A percentile compares a stretch with the other conserved stretches of the same genome.
Conservation (phyloP, 2,329 filamentous ascomycete genomes). For the Dactylella cylindrospora region DNA sequence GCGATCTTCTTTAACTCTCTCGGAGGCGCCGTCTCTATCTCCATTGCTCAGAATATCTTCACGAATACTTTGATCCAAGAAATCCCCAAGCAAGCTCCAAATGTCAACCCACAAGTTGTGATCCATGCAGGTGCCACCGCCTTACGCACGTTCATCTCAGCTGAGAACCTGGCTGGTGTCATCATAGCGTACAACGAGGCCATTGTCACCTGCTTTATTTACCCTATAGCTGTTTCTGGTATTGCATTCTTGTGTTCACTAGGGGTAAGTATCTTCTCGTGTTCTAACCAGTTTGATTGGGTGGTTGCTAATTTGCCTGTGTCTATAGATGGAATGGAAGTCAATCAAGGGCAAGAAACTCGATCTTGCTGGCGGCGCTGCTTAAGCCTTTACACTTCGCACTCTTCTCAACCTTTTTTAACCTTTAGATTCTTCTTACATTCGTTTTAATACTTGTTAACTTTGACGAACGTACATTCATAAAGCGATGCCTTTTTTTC, state of each 20-base stretch:
- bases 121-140: conserved; percentile 55
- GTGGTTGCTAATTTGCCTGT: conserved; percentile 10
- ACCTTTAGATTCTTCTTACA: not conserved
- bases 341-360: conserved; percentile 42
- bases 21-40: conserved; percentile 66
- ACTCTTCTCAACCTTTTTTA: not conserved
- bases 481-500: too few species aligned
- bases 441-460: too few species aligned
- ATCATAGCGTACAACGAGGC: conserved; percentile 30
- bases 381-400: not conserved
- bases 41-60: conserved; percentile 68
- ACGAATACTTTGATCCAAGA: conserved; percentile 63
- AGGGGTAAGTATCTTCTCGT: conserved; percentile 22
- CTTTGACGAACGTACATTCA: too few species aligned
- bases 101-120: conserved; percentile 52
- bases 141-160: conserved; percentile 52
- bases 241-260: conserved; percentile 34
- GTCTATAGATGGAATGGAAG: conserved; percentile 42
- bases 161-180: conserved; percentile 49
- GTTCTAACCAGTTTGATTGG: not conserved
- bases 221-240: conserved; percentile 29
- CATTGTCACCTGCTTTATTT: conserved; percentile 35
- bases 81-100: conserved; percentile 55
- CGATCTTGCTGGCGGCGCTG: conserved; percentile 22
- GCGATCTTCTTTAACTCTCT: conserved; percentile 65